A percentile compares a stretch with the other conserved stretches of the same genome.
Evolutionary conservation across 805 yeast genomes (phyloP).

Genomic region (Teunomyces stri): DNA sequence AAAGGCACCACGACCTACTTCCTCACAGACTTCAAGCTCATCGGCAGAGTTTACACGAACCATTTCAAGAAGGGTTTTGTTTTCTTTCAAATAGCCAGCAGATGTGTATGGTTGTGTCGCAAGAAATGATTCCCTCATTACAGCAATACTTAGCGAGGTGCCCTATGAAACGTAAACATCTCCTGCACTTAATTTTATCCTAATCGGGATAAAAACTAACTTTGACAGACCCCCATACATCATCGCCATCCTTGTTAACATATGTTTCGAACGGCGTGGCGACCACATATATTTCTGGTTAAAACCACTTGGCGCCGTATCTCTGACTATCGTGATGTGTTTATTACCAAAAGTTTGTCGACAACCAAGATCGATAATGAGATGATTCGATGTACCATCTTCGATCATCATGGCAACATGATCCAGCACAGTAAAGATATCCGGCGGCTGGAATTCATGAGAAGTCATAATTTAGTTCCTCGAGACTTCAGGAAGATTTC

Average conservation of each 20-base stretch:
- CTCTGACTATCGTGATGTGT: conserved; percentile 12
- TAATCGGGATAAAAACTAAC: not conserved
- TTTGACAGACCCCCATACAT: not conserved
- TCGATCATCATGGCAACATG: conserved; percentile 44
- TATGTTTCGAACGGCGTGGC: not conserved
- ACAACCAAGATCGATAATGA: conserved; percentile 27
- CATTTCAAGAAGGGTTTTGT: not conserved
- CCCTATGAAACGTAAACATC: conserved; percentile 1
- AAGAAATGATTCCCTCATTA: not conserved
- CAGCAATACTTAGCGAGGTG: not conserved
- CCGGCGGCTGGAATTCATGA: conserved; percentile 42
- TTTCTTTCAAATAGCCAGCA: not conserved
- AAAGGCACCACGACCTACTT: conserved; percentile 76
- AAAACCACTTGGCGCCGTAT: not conserved
- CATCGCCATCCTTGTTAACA: not conserved
- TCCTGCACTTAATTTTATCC: conserved; percentile 3
- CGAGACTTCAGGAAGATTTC: conserved; percentile 60
- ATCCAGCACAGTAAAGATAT: conserved; percentile 45
- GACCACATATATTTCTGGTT: not conserved
- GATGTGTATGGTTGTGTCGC: not conserved
- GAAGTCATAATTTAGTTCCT: conserved; percentile 46
- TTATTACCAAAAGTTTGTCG: conserved; percentile 19
- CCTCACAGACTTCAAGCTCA: conserved; percentile 43
- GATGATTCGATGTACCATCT: conserved; percentile 47
- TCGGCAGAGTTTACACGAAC: conserved; percentile 28